Base-by-base conservation (phyloP, 768 basidiomycete genomes). In the Tricholoma bakamatsutake region DNA sequence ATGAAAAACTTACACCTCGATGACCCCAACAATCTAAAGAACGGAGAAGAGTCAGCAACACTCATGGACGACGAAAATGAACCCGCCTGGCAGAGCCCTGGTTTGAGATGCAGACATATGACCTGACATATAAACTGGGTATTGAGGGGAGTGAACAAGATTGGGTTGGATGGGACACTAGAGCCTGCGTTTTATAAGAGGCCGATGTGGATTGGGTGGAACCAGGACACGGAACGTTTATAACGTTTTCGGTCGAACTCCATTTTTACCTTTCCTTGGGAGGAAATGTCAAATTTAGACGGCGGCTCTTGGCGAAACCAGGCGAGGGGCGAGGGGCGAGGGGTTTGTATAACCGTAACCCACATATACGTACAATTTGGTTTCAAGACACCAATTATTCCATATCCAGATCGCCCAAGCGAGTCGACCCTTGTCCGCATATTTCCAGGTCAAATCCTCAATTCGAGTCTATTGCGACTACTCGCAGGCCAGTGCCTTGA, bases 1-100 rank as follows among this genome's bases (percentile, higher is more conserved):
- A 43, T 17, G 49, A 52, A 34, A n/a, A 30, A 69, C 72, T 64
- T 66, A 79, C 78, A 50, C 79, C 79, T 54, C 78, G 78, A 60
- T 78, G 74, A 55, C 74, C 72, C 76, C 73, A 96, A 69, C 93
- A 96, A 64, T 93, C 90, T 80, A 37, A 10, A 15, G 21, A 24
- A 24, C 21, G 40, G 15, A 50, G 52, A 50, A 48, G 31, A 50
- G 21, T 40, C 12, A 58, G 53, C 39, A 53, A 15, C 13, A 1
- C 18, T 11, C 0, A 28, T 11, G 13, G n/a, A 55, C 8, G 24
- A 21, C 28, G 45, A 52, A n/a, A 18, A 33, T 6, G 17, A 13
- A 51, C 68, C 50, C 57, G 71, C 72, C 72, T 57, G 73, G 73
- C n/a, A 75, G 56, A 8, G 54, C 52, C 24, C 65, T 60, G 18